Evolutionary conservation across 2,329 filamentous ascomycete genomes (phyloP).

Genomic region (Hypoxylon sp.): DNA sequence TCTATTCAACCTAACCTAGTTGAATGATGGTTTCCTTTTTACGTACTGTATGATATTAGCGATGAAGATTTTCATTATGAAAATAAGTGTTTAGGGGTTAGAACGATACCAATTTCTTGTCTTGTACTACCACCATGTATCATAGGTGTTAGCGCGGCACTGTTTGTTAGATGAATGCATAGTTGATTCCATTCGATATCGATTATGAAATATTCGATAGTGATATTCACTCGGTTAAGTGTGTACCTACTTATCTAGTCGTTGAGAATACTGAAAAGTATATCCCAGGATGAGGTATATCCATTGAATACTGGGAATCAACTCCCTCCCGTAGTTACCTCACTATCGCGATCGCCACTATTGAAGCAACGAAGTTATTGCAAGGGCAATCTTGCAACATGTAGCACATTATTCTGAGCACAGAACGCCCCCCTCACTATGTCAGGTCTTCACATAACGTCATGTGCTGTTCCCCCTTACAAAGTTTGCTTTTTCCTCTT

Average conservation of each 20-base stretch:
- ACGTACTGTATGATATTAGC: conserved; percentile 2
- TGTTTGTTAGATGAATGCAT: conserved; percentile 18
- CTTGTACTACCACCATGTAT: conserved; percentile 27
- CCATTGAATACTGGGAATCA: no score
- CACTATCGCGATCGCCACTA: neutral
- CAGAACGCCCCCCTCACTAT: neutral
- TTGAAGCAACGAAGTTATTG: neutral
- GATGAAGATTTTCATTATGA: conserved; percentile 9
- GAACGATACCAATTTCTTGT: conserved; percentile 33
- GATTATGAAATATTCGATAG: no score
- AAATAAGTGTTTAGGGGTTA: neutral
- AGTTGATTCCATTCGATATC: neutral
- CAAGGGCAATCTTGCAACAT: neutral
- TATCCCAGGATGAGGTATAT: no score
- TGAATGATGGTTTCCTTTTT: neutral
- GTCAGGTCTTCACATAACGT: neutral
- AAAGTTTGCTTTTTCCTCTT: conserved; percentile 8
- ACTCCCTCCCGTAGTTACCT: no score
- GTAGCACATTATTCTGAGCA: neutral
- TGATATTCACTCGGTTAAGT: no score
- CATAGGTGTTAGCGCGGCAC: conserved; percentile 16
- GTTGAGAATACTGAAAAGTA: no score
- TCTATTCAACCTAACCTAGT: neutral
- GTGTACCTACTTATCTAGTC: no score
- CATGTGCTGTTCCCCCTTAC: neutral